Percentiles rank a stretch among this genome's conserved stretches.
phyloP scores from a whole-genome alignment of 2,329 filamentous ascomycete genomes.

The Trichoderma atrobrunneum region DNA sequence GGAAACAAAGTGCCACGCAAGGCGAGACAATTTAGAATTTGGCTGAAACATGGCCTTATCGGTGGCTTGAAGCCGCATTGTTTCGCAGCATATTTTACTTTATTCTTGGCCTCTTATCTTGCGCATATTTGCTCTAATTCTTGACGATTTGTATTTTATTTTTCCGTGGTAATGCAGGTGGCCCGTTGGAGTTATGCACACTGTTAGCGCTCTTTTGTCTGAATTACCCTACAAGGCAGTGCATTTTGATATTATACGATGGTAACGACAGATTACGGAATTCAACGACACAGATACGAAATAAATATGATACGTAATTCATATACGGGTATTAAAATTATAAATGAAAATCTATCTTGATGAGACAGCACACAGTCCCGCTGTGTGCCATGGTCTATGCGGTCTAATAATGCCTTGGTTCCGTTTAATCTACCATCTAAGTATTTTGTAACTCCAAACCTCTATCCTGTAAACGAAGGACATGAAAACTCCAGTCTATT shows the following conservation, averaged over 20 bases:
- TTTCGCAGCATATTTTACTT: background rate
- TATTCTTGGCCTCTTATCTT: no score
- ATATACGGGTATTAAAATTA: background rate
- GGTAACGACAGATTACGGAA: background rate
- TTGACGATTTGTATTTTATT: background rate
- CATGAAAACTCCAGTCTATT: slow-evolving; percentile 2
- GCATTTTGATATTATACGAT: background rate
- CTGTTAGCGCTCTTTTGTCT: background rate
- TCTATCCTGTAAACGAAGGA: slow-evolving; percentile 6
- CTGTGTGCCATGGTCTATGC: background rate
- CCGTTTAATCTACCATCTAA: background rate
- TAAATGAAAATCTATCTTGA: background rate
- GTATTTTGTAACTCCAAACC: background rate
- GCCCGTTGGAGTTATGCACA: background rate
- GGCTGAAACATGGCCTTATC: background rate
- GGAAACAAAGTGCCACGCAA: background rate
- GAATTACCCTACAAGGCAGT: background rate
- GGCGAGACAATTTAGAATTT: background rate
- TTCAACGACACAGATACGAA: background rate
- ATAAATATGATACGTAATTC: background rate
- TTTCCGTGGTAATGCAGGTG: background rate
- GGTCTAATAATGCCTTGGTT: background rate
- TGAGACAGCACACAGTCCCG: background rate
- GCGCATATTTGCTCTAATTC: background rate
- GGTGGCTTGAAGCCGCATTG: background rate